phyloP scores from a whole-genome alignment of 2,329 filamentous ascomycete genomes.

The Coleophoma cylindrospora region DNA sequence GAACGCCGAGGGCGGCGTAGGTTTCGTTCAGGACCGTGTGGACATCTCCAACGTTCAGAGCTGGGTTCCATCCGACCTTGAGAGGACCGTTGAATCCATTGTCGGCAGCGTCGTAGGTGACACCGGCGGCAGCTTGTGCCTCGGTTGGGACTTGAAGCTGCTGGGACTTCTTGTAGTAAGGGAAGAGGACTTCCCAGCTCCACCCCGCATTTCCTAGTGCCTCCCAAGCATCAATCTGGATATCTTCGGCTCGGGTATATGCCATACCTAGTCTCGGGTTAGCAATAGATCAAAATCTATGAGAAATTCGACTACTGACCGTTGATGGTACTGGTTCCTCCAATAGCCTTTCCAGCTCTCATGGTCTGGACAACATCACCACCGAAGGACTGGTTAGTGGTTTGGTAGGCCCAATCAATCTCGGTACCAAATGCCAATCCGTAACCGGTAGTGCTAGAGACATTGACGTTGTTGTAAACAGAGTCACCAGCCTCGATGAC shows the following conservation, averaged over 20 bases:
- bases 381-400: slow-evolving; percentile 31
- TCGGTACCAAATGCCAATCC: slow-evolving; percentile 22
- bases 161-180: slow-evolving; percentile 22
- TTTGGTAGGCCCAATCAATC: slow-evolving; percentile 36
- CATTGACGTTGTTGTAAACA: slow-evolving; percentile 26
- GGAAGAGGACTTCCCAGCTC: slow-evolving; percentile 25
- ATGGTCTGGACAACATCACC: slow-evolving; percentile 23
- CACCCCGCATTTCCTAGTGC: slow-evolving; percentile 29
- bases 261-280: slow-evolving; percentile 25
- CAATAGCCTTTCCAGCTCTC: slow-evolving; percentile 35
- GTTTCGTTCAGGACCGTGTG: slow-evolving; percentile 23
- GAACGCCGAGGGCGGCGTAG: slow-evolving; percentile 28
- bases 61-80: slow-evolving; percentile 30
- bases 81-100: slow-evolving; percentile 33
- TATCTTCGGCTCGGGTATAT: slow-evolving; percentile 28
- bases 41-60: slow-evolving; percentile 29
- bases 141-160: slow-evolving; percentile 20
- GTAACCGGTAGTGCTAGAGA: slow-evolving; percentile 4
- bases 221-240: slow-evolving; percentile 32
- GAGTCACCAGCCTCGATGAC: slow-evolving; percentile 26
- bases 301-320: slow-evolving; percentile 22
- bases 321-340: slow-evolving; percentile 37
- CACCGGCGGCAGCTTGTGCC: slow-evolving; percentile 30
- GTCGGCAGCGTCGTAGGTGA: slow-evolving; percentile 25
- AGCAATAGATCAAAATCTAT: background rate